Percentiles rank a stretch among this genome's conserved stretches.
Conservation (phyloP, 1,139 yeast genomes). For the Pichia sp. region DNA sequence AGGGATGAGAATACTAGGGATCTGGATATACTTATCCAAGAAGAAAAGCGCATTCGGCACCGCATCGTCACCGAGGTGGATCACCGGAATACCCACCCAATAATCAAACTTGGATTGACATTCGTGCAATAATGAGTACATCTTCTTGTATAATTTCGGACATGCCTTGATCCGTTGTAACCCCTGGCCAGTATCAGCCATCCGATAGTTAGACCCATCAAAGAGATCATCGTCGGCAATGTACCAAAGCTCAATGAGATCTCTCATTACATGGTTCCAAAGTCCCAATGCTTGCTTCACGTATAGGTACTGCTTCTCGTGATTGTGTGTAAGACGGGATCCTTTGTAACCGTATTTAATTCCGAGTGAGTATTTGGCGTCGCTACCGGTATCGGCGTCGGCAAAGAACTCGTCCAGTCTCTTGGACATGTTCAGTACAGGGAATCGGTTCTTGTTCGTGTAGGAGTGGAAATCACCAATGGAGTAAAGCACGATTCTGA, state of each 20-base stretch:
- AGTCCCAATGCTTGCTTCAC: constrained; percentile 62
- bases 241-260: constrained; percentile 66
- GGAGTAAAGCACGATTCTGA: constrained; percentile 60
- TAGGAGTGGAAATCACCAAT: constrained; percentile 71
- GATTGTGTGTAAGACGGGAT: constrained; percentile 62
- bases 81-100: constrained; percentile 74
- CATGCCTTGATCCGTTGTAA: constrained; percentile 64
- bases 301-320: constrained; percentile 59
- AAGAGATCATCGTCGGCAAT: constrained; percentile 64
- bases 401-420: constrained; percentile 46
- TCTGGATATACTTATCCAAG: constrained; percentile 68
- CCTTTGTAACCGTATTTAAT: constrained; percentile 59
- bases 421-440: constrained; percentile 51
- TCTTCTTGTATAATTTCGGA: constrained; percentile 56
- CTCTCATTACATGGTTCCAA: constrained; percentile 69
- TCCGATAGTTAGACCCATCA: constrained; percentile 41
- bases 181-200: constrained; percentile 74
- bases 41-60: constrained; percentile 74
- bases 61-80: constrained; percentile 70
- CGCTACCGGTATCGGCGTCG: constrained; percentile 29
- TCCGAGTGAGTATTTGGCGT: constrained; percentile 41
- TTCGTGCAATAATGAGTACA: constrained; percentile 56
- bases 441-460: constrained; percentile 57
- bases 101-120: constrained; percentile 53
- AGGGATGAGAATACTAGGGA: constrained; percentile 66